Percentiles rank a stretch among this genome's conserved stretches.
Conservation (phyloP, 768 basidiomycete genomes). For the Termitomyces eurrhizus region DNA sequence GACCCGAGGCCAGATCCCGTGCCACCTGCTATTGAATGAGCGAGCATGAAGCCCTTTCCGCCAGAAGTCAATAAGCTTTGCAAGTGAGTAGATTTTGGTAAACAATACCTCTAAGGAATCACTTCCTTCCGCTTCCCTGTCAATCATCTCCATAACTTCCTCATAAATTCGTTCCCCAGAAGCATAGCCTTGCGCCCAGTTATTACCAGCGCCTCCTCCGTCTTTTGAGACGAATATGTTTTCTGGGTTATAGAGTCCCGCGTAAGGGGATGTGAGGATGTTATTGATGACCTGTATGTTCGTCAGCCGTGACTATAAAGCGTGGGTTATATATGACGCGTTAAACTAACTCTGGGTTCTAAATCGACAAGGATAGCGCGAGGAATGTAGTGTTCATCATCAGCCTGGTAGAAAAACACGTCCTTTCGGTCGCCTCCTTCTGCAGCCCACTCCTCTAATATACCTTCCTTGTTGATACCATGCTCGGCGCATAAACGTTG, state of each 20-base stretch:
- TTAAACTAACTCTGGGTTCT: conserved; percentile 79
- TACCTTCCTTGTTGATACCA: conserved; percentile 93
- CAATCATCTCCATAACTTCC: conserved; percentile 98
- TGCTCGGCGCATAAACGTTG: conserved; percentile 97
- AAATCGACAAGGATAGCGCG: conserved; percentile 94
- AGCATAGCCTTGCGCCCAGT: conserved; percentile 95
- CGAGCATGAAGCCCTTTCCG: conserved; percentile 91
- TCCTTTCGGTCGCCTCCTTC: conserved; percentile 97
- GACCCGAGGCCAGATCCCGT: conserved; percentile 98
- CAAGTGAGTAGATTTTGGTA: not conserved
- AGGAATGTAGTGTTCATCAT: conserved; percentile 98
- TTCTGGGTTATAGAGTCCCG: conserved; percentile 93
- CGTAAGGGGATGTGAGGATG: conserved; percentile 85
- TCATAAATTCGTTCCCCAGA: conserved; percentile 91
- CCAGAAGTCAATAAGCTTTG: not conserved
- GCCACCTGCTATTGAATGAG: conserved; percentile 98
- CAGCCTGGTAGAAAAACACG: conserved; percentile 99
- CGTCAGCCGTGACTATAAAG: conserved; percentile 12
- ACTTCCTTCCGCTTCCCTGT: conserved; percentile 96
- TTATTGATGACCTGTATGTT: conserved; percentile 87
- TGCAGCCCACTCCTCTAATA: conserved; percentile 95
- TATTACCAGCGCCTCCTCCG: conserved; percentile 99
- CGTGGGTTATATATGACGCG: not conserved
- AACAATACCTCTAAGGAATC: conserved; percentile 85
- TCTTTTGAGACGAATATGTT: conserved; percentile 96